Percentiles rank a stretch among this genome's conserved stretches.
phyloP scores from a whole-genome alignment of 345 rosid genomes.

The Lumnitzera racemosa region DNA sequence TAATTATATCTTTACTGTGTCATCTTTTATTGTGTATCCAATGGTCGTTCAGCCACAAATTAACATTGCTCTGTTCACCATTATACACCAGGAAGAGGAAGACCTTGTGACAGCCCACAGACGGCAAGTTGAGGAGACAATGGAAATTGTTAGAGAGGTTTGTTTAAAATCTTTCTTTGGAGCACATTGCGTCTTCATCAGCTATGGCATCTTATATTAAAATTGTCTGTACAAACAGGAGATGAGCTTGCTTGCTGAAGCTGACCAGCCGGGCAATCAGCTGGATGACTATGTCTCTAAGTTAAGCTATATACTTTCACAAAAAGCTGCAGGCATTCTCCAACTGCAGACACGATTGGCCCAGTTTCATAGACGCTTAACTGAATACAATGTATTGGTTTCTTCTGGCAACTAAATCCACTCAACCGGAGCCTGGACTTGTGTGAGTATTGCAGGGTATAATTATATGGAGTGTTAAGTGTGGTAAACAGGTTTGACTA shows the following conservation, averaged over 20 bases:
- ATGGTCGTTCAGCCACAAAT: not conserved
- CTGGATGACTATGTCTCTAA: constrained; percentile 43
- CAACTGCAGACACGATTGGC: constrained; percentile 44
- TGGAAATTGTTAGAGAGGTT: constrained; percentile 47
- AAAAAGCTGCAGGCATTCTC: constrained; percentile 51
- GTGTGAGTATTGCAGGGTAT: no score
- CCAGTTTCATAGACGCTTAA: constrained; percentile 43
- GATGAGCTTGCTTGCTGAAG: constrained; percentile 53
- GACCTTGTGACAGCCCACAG: constrained; percentile 55
- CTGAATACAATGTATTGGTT: constrained; percentile 38
- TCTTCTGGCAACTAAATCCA: constrained; percentile 13
- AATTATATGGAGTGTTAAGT: no score
- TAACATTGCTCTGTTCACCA: constrained; percentile 1
- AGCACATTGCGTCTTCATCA: not conserved
- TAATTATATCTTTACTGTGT: constrained; percentile 2
- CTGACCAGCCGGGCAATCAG: constrained; percentile 56
- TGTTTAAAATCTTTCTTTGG: constrained; percentile 6
- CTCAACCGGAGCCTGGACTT: no score
- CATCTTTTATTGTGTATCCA: not conserved
- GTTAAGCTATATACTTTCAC: constrained; percentile 42
- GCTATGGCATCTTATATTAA: not conserved
- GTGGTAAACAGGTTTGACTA: no score
- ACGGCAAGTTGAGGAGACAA: constrained; percentile 48
- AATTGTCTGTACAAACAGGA: constrained; percentile 29
- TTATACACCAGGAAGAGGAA: constrained; percentile 40